Conservation (phyloP, 495 filamentous ascomycete genomes). For the Bathelium albidoporum region DNA sequence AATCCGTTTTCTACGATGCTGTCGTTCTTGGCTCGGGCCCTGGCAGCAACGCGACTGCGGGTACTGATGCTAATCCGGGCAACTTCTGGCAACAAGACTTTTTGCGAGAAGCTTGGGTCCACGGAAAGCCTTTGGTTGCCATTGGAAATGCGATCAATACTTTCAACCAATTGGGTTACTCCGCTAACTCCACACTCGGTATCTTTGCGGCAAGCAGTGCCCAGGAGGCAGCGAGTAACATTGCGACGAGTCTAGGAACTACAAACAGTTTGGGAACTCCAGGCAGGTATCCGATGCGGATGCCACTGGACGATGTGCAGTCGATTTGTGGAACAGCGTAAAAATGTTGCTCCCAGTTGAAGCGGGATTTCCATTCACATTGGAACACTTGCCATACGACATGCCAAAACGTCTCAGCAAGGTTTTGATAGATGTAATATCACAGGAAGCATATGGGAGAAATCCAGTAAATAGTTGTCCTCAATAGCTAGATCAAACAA, state of each 20-base stretch:
- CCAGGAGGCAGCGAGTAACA: neutral
- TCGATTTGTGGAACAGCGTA: neutral
- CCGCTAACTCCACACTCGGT: neutral
- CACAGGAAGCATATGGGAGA: no score
- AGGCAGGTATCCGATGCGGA: neutral
- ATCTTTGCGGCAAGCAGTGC: neutral
- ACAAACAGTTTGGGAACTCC: neutral
- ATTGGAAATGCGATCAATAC: neutral
- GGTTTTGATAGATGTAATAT: no score
- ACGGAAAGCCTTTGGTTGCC: neutral
- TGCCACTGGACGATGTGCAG: neutral
- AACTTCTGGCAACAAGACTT: neutral
- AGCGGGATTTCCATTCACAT: neutral
- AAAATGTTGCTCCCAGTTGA: neutral
- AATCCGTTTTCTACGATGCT: slow-evolving; percentile 10
- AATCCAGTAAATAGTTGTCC: no score
- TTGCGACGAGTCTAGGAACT: neutral
- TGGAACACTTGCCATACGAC: no score
- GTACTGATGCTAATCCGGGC: neutral
- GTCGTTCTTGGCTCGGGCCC: slow-evolving; percentile 1
- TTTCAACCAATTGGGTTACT: neutral
- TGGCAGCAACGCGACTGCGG: neutral
- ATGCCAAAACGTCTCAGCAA: no score
- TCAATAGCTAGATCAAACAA: no score
- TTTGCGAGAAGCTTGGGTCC: neutral